These are phyloP conservation scores for Leccinum incarnatum DNA, from an alignment of 768 basidiomycete species.

Conservation along the genomic window DNA sequence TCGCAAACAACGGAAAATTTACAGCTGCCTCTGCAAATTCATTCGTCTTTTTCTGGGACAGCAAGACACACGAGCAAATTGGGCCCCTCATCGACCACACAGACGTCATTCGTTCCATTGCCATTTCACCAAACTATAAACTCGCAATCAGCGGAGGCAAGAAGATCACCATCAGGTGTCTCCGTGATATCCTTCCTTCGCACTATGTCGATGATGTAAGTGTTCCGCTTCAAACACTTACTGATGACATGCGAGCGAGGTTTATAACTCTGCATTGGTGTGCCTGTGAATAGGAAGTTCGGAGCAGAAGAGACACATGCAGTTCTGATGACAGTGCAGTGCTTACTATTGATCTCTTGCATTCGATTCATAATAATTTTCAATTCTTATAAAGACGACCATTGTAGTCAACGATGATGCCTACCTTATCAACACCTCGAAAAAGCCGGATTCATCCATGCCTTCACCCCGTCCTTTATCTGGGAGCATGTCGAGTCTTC, in stretches of 20 bases:
- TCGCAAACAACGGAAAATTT: conserved; percentile 12
- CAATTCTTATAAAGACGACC: background rate
- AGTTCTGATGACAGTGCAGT: background rate
- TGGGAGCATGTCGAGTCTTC: background rate
- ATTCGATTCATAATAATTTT: background rate
- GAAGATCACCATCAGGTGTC: conserved; percentile 1
- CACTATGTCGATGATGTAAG: conserved; percentile 7
- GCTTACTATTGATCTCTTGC: background rate
- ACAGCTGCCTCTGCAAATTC: conserved; percentile 4
- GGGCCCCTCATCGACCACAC: conserved; percentile 6
- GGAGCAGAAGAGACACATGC: background rate
- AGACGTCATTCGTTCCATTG: conserved; percentile 3
- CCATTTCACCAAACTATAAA: conserved; percentile 8
- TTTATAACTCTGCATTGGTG: background rate
- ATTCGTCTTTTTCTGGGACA: conserved; percentile 11
- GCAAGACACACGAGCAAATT: conserved; percentile 1
- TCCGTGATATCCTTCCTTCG: conserved; percentile 6
- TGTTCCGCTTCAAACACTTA: background rate
- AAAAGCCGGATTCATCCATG: background rate
- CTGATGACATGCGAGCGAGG: background rate
- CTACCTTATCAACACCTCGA: too few species aligned
- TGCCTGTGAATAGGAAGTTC: background rate
- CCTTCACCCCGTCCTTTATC: background rate
- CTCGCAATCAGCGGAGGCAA: conserved; percentile 6
- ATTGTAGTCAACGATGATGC: background rate